phyloP scores from a whole-genome alignment of 345 rosid genomes.

The Aquilaria yunnanensis region DNA sequence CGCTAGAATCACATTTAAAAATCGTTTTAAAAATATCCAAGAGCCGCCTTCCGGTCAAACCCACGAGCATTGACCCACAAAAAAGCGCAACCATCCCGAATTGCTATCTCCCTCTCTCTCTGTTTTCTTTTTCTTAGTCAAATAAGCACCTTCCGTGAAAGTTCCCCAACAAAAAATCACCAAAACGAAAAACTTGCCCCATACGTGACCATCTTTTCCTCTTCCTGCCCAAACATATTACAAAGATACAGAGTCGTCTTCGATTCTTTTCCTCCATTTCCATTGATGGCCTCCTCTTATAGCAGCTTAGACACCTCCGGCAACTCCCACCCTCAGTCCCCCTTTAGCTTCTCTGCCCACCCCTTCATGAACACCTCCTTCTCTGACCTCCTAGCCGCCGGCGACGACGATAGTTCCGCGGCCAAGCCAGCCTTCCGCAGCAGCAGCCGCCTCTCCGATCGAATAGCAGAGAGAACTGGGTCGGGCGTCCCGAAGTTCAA shows the following conservation, averaged over 20 bases:
- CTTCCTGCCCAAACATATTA: constrained; percentile 5
- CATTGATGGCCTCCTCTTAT: constrained; percentile 35
- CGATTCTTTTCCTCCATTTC: background rate
- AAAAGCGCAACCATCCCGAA: background rate
- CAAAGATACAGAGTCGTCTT: background rate
- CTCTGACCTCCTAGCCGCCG: constrained; percentile 44
- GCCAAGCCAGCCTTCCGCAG: background rate
- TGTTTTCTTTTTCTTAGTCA: constrained; percentile 13
- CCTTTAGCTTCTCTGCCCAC: constrained; percentile 24
- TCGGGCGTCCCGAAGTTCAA: constrained; percentile 83
- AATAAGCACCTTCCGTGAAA: constrained; percentile 23
- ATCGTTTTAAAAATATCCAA: too few species aligned
- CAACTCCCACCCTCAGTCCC: constrained; percentile 17
- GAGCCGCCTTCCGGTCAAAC: constrained; percentile 43
- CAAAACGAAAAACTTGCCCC: background rate
- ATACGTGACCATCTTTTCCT: constrained; percentile 25
- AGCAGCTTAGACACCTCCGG: constrained; percentile 34
- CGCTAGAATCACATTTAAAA: too few species aligned
- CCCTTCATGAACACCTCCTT: constrained; percentile 43
- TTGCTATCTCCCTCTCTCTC: background rate
- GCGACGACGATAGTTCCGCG: constrained; percentile 22
- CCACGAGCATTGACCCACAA: constrained; percentile 26
- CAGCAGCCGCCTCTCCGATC: constrained; percentile 28
- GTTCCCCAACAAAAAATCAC: background rate
- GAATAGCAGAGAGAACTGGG: constrained; percentile 46